These are phyloP conservation scores for Simplicillium sp. DNA, from an alignment of 2,329 filamentous ascomycete species.

Conservation along the genomic window DNA sequence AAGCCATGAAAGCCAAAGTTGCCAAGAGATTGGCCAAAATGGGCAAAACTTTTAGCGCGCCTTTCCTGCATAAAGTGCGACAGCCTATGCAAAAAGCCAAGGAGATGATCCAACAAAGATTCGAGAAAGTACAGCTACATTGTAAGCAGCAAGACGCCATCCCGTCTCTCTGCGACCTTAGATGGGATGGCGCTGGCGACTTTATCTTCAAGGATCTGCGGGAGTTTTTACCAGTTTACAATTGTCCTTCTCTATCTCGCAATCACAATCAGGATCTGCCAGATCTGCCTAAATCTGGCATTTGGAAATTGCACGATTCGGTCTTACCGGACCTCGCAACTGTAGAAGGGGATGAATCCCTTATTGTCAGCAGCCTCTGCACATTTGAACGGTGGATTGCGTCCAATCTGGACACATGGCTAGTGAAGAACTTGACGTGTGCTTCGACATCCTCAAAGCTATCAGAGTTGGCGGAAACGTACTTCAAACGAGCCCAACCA, in stretches of 20 bases:
- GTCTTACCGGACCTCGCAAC: no score
- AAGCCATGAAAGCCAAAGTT: not conserved
- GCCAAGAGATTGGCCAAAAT: not conserved
- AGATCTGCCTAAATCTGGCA: not conserved
- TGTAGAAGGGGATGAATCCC: not conserved
- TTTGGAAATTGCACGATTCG: no score
- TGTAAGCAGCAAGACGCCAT: no score
- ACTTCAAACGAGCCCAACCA: not conserved
- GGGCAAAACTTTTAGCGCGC: not conserved
- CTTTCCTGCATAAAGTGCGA: no score
- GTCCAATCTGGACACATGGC: not conserved
- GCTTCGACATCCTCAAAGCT: not conserved
- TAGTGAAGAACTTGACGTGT: not conserved
- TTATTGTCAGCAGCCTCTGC: not conserved
- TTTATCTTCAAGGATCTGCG: not conserved
- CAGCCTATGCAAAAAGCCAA: no score
- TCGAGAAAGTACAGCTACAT: no score
- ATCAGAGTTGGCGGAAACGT: not conserved
- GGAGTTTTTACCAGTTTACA: not conserved
- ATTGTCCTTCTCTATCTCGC: not conserved
- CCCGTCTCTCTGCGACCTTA: no score
- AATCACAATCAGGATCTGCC: not conserved
- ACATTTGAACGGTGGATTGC: not conserved
- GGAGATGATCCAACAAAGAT: no score
- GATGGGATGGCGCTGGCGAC: no score